phyloP scores from a whole-genome alignment of 208 protist genomes.

The Acanthamoeba sp. region DNA sequence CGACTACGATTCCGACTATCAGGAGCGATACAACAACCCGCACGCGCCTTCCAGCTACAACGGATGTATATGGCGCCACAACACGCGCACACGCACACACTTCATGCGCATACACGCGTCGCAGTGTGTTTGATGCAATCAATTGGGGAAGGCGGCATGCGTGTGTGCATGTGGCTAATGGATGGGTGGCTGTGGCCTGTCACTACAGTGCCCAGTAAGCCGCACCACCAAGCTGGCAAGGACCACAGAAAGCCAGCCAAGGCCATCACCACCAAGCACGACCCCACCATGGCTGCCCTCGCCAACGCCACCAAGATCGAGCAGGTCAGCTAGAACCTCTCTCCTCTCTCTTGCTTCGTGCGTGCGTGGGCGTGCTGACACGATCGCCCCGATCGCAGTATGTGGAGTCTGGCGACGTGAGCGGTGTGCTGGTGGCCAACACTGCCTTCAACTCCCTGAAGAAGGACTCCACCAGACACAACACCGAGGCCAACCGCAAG shows the following conservation, averaged over 20 bases:
- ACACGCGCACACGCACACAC: no score
- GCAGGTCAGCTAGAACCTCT: background rate
- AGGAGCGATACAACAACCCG: constrained; percentile 50
- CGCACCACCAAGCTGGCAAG: constrained; percentile 35
- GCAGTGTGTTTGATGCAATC: background rate
- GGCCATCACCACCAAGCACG: constrained; percentile 60
- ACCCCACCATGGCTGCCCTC: constrained; percentile 17
- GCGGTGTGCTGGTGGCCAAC: background rate
- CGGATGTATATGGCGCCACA: no score
- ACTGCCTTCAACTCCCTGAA: constrained; percentile 37
- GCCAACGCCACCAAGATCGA: constrained; percentile 40
- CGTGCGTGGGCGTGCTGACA: background rate
- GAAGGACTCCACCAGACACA: constrained; percentile 22
- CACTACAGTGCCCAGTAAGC: constrained; percentile 25
- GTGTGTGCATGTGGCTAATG: background rate
- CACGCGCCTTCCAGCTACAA: constrained; percentile 35
- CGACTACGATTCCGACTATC: constrained; percentile 44
- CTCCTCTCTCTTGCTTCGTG: no score
- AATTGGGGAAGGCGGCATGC: background rate
- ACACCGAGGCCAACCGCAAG: background rate
- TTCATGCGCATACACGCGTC: no score
- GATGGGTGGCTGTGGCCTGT: background rate
- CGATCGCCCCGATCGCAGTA: background rate
- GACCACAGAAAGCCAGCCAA: constrained; percentile 9
- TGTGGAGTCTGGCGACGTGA: constrained; percentile 47